Percentiles rank a stretch among this genome's conserved stretches.
phyloP scores from a whole-genome alignment of 306 rosid genomes.

The Pyrus communis region DNA sequence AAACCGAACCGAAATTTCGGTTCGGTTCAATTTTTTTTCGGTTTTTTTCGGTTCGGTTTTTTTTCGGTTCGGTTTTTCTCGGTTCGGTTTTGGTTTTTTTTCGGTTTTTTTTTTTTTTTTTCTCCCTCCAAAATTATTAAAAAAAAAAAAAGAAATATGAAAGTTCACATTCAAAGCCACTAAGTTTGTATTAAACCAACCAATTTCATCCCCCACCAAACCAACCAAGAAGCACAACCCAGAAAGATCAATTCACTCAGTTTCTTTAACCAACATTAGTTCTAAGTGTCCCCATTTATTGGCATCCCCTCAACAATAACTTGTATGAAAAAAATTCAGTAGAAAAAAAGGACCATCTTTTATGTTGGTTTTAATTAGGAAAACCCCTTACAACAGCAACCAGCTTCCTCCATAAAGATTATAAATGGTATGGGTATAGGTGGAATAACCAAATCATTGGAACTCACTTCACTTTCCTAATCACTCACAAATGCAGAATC shows the following conservation, averaged over 20 bases:
- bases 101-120: no score
- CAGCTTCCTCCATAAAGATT: conserved; percentile 24
- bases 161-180: no score
- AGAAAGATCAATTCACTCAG: background rate
- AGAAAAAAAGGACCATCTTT: conserved; percentile 1
- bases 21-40: no score
- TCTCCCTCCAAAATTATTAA: no score
- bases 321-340: background rate
- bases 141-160: no score
- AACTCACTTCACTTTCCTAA: conserved; percentile 13
- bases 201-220: background rate
- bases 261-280: conserved; percentile 13
- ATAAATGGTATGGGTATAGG: conserved; percentile 22
- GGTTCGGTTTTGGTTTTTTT: no score
- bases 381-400: conserved; percentile 12
- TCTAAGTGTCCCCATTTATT: background rate
- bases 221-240: conserved; percentile 2
- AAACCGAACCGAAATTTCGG: no score
- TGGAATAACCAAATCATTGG: conserved; percentile 30
- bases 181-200: no score
- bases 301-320: conserved; percentile 13
- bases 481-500: background rate
- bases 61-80: no score
- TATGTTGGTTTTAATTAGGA: background rate
- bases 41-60: no score